These are phyloP conservation scores for Trypanosomatidae sp. DNA, from an alignment of 208 protist genomes.

Conservation along the genomic window DNA sequence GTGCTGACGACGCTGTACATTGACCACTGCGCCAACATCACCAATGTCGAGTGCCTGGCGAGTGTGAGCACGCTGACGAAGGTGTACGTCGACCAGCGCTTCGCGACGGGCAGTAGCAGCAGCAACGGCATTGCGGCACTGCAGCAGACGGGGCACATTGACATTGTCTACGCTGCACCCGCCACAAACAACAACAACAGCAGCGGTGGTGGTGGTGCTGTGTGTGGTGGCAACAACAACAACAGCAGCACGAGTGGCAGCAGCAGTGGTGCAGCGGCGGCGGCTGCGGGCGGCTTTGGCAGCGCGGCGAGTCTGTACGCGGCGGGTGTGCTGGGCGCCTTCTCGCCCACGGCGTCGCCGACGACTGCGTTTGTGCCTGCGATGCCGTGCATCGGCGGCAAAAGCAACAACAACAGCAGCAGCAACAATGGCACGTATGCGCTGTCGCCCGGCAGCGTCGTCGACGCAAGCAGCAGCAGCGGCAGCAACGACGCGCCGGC, in stretches of 20 bases:
- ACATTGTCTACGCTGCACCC: conserved; percentile 12
- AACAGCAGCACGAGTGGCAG: conserved; percentile 3
- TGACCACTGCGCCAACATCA: conserved; percentile 21
- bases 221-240: too few species aligned
- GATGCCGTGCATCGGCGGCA: background rate
- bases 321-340: background rate
- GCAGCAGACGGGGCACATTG: conserved; percentile 8
- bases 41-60: conserved; percentile 18
- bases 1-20: conserved; percentile 20
- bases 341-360: background rate
- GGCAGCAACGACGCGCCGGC: too few species aligned
- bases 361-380: background rate
- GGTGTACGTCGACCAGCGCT: conserved; percentile 13
- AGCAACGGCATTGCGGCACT: conserved; percentile 16
- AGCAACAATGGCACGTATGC: too few species aligned
- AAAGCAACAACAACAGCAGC: too few species aligned
- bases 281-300: too few species aligned
- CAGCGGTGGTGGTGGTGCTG: too few species aligned
- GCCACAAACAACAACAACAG: conserved; percentile 8
- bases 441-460: too few species aligned
- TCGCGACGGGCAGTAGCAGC: conserved; percentile 9
- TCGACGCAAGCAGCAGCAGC: too few species aligned
- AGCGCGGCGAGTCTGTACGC: too few species aligned
- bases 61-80: conserved; percentile 15
- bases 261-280: background rate